Base-by-base conservation (phyloP, 208 protist genomes). In the Leishmania aethiopica region DNA sequence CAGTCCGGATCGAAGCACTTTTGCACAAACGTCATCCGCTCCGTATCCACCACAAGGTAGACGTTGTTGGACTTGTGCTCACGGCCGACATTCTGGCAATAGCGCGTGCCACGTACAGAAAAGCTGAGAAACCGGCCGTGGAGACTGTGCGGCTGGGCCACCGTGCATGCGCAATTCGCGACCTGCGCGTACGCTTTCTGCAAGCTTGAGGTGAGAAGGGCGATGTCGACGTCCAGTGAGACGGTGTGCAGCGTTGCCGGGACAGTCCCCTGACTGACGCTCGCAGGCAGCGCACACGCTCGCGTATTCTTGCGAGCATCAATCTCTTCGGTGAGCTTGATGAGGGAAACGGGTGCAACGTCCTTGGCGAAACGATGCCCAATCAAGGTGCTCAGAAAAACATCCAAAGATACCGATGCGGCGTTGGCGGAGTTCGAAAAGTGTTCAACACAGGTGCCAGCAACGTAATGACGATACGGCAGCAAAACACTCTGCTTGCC, bases 1-100 rank as follows among this genome's bases (percentile, higher is more conserved):
- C 94, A 97, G 53, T 97, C 94, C 8, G 94, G 92, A 74, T 97
- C 94, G 76, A 94, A 94, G 78, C 94, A 97, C 84, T 96, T 96
- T 69, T 96, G 94, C 72, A 88, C 84, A 87, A 87, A 93, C 0
- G 86, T 87, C 28, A 66, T 51, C 28, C 77, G 74, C 42, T 84
- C 47, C 10, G 86, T 42, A 78, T 96, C 90, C 2, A 96, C 83
- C 17, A 91, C 90, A 42, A 96, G 75, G 82, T 96, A 97, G 6
- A 97, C 85, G 64, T 88, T 88, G 80, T 97, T 97, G 1, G 92
- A 96, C 25, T 89, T 86, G 82, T 97, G 94, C 75, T 97, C 89
- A 47, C 94, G 84, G 3, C 82, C 79, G 10, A 97, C 78, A 75
- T 91, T 86, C 32, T 89, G 88, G 75, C 94, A 97, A 81, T 91